These are phyloP conservation scores for Tetrapisispora phaffii DNA, from an alignment of 805 yeast genomes.

Conservation along the genomic window DNA sequence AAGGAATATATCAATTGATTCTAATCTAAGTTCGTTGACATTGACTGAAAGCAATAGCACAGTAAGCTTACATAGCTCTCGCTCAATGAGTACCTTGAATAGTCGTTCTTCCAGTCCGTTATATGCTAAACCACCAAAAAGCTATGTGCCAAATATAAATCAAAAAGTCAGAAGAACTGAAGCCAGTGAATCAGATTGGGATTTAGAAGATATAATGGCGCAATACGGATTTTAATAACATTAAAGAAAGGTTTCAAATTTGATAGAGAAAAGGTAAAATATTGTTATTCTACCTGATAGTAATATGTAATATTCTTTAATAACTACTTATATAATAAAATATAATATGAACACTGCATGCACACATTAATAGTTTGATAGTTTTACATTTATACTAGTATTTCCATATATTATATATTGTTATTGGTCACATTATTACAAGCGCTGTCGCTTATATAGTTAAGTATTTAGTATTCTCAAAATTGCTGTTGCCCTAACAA, in stretches of 20 bases:
- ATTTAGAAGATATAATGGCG: slow-evolving; percentile 10
- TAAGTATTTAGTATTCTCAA: too few species aligned
- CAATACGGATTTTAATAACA: slow-evolving; percentile 8
- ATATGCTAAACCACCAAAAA: slow-evolving; percentile 6
- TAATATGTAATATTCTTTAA: neutral
- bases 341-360: neutral
- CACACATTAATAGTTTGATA: neutral
- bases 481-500: neutral
- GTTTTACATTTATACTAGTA: too few species aligned
- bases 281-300: neutral
- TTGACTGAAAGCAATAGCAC: slow-evolving; percentile 10
- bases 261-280: neutral
- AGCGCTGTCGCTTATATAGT: neutral
- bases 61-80: slow-evolving; percentile 3
- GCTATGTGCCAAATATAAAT: neutral
- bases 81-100: neutral
- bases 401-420: too few species aligned
- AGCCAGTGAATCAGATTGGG: slow-evolving; percentile 4
- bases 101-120: slow-evolving; percentile 3
- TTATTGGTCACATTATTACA: neutral
- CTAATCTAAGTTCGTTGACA: slow-evolving; percentile 10
- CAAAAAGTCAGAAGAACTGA: neutral
- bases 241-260: neutral
- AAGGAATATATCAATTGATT: slow-evolving; percentile 13
- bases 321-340: too few species aligned